Evolutionary conservation across 345 rosid species (phyloP).

Genomic region (Cochlearia excelsa): DNA sequence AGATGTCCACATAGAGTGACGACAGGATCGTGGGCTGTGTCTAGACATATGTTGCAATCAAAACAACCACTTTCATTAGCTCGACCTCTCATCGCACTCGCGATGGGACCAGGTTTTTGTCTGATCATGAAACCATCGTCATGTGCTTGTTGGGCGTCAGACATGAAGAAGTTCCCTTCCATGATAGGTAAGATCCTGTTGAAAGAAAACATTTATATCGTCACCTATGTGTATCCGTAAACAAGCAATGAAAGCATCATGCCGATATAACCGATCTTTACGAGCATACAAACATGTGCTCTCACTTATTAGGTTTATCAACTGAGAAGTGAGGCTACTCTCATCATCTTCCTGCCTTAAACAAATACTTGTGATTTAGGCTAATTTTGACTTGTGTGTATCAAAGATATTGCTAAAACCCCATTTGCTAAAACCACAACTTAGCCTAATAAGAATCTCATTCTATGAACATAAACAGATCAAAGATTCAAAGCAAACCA

Average conservation of each 20-base stretch:
- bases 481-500: conserved; percentile 1
- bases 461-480: too few relatives aligned
- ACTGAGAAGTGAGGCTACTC: not conserved
- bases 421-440: not conserved
- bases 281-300: not conserved
- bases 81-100: conserved; percentile 16
- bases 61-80: conserved; percentile 44
- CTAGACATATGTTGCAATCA: conserved; percentile 79
- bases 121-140: conserved; percentile 30
- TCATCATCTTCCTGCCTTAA: conserved; percentile 6
- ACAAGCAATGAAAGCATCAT: not conserved
- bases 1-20: conserved; percentile 87
- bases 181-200: conserved; percentile 37
- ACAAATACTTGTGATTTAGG: not conserved
- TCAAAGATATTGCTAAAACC: conserved; percentile 1
- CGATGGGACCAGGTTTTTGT: conserved; percentile 41
- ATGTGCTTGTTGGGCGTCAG: conserved; percentile 37
- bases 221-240: not conserved
- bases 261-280: not conserved
- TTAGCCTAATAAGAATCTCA: too few relatives aligned
- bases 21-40: conserved; percentile 65
- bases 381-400: conserved; percentile 12
- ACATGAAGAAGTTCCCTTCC: conserved; percentile 43
- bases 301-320: not conserved
- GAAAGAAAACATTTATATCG: not conserved